Evolutionary conservation across 2,329 filamentous ascomycete species (phyloP).

Genomic region (Colletotrichum sp.): DNA sequence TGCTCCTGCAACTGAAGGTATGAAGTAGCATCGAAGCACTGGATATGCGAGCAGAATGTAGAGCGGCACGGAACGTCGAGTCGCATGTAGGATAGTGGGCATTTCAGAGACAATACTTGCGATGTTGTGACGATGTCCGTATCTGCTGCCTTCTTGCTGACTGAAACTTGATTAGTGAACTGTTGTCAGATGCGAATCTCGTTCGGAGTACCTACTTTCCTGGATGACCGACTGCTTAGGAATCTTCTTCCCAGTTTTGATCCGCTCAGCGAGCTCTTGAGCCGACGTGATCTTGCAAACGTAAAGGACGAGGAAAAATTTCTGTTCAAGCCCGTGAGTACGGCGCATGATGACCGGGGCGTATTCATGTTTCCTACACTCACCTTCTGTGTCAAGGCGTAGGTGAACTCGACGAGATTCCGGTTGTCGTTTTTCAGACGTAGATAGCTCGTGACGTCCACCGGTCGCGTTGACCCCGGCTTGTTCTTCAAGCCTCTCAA

Average conservation of each 20-base stretch:
- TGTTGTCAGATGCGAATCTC: background rate
- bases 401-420: conserved; percentile 86
- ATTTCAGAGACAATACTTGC: conserved; percentile 88
- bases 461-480: conserved; percentile 90
- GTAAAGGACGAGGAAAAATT: conserved; percentile 74
- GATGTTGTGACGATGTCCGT: conserved; percentile 90
- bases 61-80: conserved; percentile 83
- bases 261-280: conserved; percentile 70
- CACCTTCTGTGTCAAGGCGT: conserved; percentile 89
- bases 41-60: conserved; percentile 81
- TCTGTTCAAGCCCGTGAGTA: conserved; percentile 50
- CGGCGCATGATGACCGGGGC: background rate
- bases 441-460: conserved; percentile 83
- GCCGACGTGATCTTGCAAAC: conserved; percentile 78
- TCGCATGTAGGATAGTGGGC: conserved; percentile 85
- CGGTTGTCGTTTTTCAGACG: conserved; percentile 67
- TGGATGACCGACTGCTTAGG: conserved; percentile 81
- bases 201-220: conserved; percentile 68
- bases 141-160: conserved; percentile 82
- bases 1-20: conserved; percentile 96
- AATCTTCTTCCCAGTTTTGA: conserved; percentile 74
- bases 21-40: conserved; percentile 92
- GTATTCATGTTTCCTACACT: conserved; percentile 32
- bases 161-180: conserved; percentile 47
- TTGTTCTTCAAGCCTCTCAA: conserved; percentile 95